These are phyloP conservation scores for Malus hybrid DNA, from an alignment of 331 rosid genomes.

Conservation along the genomic window DNA sequence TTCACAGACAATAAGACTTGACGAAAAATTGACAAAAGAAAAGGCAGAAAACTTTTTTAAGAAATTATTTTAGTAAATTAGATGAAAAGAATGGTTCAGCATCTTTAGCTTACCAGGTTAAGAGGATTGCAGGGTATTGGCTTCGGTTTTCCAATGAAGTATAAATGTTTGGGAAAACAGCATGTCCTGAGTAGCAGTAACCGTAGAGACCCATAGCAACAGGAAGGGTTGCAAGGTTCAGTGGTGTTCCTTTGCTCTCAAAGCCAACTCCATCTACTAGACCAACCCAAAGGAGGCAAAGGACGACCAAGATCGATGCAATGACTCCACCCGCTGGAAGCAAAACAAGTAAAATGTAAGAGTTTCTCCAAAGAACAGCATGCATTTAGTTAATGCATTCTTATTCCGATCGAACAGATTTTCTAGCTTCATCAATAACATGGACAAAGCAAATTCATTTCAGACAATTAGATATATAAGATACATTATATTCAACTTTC, in stretches of 20 bases:
- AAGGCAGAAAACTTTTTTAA: not conserved
- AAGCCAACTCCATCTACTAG: conserved; percentile 63
- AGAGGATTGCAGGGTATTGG: conserved; percentile 65
- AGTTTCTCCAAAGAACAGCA: not conserved
- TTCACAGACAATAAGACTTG: not conserved
- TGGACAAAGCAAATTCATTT: not conserved
- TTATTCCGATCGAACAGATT: not conserved
- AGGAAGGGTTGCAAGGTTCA: conserved; percentile 70
- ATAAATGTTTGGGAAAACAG: conserved; percentile 92
- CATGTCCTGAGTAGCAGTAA: conserved; percentile 94
- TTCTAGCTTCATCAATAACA: not conserved
- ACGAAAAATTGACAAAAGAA: not conserved
- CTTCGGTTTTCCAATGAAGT: conserved; percentile 79
- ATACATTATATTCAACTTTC: not conserved
- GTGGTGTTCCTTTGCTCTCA: conserved; percentile 56
- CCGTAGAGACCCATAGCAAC: conserved; percentile 94
- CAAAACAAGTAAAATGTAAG: not conserved
- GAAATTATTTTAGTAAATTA: not conserved
- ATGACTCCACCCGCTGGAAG: conserved; percentile 85
- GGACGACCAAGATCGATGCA: conserved; percentile 63
- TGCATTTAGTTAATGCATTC: not conserved
- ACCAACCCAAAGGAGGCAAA: conserved; percentile 80
- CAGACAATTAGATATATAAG: not conserved
- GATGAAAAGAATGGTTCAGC: not conserved
- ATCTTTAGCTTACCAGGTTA: conserved; percentile 55